Conservation (phyloP, 2,329 filamentous ascomycete species). For the Alternaria longipes region DNA sequence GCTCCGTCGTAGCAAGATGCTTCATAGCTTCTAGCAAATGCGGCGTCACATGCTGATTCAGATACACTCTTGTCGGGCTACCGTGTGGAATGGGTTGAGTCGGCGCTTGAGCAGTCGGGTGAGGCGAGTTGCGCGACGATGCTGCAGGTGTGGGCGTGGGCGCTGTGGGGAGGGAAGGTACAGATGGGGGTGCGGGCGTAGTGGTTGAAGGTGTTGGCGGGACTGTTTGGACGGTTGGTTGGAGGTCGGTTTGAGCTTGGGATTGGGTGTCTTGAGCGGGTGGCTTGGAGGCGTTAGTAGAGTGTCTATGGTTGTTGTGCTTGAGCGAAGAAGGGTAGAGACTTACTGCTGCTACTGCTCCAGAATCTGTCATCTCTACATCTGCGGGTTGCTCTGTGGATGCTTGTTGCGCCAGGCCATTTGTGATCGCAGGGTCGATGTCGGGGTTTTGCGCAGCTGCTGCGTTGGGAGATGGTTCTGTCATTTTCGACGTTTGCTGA, state of each 20-base stretch:
- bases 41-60: constrained; percentile 61
- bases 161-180: constrained; percentile 4
- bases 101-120: constrained; percentile 43
- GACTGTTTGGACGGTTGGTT: constrained; percentile 22
- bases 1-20: constrained; percentile 59
- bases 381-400: constrained; percentile 26
- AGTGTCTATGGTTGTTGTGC: neutral
- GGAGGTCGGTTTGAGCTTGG: neutral
- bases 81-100: constrained; percentile 56
- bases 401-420: constrained; percentile 24
- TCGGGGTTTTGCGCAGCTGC: constrained; percentile 27
- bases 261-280: neutral
- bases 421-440: constrained; percentile 27
- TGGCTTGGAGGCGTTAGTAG: neutral
- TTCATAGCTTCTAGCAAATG: constrained; percentile 63
- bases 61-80: constrained; percentile 58
- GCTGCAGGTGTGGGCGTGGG: constrained; percentile 24
- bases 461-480: constrained; percentile 10
- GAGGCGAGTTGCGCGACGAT: constrained; percentile 49
- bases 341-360: constrained; percentile 18
- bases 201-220: constrained; percentile 17
- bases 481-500: constrained; percentile 13
- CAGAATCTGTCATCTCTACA: constrained; percentile 43
- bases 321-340: neutral
- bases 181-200: constrained; percentile 9